Conservation (phyloP, 73 alveolate genomes). For the Strombidium stylifer region DNA sequence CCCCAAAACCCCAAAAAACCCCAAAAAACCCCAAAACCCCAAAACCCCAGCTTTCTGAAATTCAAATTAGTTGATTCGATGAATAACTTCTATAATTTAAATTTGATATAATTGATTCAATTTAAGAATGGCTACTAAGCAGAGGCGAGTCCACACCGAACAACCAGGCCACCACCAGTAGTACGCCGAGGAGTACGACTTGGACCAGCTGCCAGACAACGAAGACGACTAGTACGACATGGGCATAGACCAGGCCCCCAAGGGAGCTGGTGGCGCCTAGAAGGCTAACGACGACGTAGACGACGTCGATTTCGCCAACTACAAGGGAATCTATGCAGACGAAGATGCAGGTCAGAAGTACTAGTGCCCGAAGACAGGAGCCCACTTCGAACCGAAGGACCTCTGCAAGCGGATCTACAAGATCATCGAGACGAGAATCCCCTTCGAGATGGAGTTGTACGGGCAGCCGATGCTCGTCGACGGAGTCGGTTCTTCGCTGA, state of each 20-base stretch:
- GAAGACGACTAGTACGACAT: neutral
- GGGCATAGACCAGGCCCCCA: neutral
- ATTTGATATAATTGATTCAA: too few species aligned
- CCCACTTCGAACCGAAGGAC: conserved; percentile 41
- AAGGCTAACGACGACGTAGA: conserved; percentile 31
- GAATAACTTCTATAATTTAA: too few species aligned
- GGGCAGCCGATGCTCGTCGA: too few species aligned
- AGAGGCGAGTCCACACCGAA: too few species aligned
- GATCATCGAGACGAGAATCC: conserved; percentile 4
- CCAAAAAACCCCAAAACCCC: too few species aligned
- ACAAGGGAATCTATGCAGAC: conserved; percentile 48
- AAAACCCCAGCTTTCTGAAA: too few species aligned
- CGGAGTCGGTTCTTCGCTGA: too few species aligned
- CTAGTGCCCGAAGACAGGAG: conserved; percentile 50
- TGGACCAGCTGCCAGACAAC: neutral
- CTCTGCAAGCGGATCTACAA: conserved; percentile 22
- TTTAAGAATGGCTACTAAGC: too few species aligned
- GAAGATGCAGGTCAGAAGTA: conserved; percentile 35
- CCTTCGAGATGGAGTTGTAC: conserved; percentile 5
- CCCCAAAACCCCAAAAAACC: too few species aligned
- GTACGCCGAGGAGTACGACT: too few species aligned
- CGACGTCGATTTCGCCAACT: conserved; percentile 19
- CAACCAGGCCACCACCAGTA: too few species aligned
- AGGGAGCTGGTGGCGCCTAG: neutral
- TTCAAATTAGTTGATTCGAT: too few species aligned